Conservation (phyloP, 2,329 filamentous ascomycete species). For the Onygena corvina region DNA sequence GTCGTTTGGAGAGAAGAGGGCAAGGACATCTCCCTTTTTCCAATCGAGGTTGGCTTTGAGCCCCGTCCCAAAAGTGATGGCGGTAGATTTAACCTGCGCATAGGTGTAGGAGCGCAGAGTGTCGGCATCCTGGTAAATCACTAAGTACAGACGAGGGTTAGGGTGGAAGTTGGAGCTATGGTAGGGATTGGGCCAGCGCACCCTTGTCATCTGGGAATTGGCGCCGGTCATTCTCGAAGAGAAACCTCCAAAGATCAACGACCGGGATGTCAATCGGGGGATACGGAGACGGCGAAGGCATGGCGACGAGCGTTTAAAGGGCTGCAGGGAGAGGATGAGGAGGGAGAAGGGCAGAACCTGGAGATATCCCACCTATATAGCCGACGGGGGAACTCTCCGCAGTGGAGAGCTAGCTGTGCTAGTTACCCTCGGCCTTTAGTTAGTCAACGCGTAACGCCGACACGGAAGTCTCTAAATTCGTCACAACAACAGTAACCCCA, state of each 20-base stretch:
- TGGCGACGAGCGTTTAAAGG: constrained; percentile 27
- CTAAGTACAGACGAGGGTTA: constrained; percentile 41
- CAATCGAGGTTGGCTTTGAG: constrained; percentile 63
- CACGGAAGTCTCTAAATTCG: too few species aligned
- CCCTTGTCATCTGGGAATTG: constrained; percentile 61
- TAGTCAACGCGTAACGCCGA: constrained; percentile 3
- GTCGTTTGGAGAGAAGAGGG: constrained; percentile 71
- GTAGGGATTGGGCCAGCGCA: constrained; percentile 27
- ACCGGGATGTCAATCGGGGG: constrained; percentile 57
- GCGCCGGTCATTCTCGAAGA: constrained; percentile 59
- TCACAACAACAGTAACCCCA: background rate
- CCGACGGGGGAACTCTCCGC: background rate
- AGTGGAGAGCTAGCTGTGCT: too few species aligned
- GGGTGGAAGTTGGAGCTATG: background rate
- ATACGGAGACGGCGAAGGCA: constrained; percentile 61
- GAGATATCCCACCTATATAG: background rate
- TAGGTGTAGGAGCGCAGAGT: constrained; percentile 60
- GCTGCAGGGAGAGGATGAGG: background rate
- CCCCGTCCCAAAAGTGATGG: constrained; percentile 67
- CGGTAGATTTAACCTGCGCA: constrained; percentile 50
- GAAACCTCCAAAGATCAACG: constrained; percentile 63
- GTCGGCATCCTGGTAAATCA: constrained; percentile 64
- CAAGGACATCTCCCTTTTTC: constrained; percentile 72
- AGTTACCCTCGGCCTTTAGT: background rate
- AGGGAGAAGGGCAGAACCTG: background rate